Base-by-base conservation (phyloP, 2,329 filamentous ascomycete species). In the Tolypocladium inflatum region DNA sequence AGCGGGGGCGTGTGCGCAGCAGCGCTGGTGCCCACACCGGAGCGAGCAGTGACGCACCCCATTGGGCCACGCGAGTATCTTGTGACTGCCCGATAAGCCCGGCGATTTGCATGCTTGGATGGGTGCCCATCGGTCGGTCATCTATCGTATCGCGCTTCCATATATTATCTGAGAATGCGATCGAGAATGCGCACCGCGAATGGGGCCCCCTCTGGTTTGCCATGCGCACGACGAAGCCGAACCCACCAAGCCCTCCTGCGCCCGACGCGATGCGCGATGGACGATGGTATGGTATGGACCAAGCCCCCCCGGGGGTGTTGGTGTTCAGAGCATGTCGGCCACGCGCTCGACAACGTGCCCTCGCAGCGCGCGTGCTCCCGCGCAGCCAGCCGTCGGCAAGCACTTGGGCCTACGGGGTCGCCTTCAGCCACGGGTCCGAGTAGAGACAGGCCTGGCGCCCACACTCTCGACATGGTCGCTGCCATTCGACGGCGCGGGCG, bases 281-380 rank as follows among this genome's bases (percentile, higher is more conserved):
- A 13, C 11, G 11, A 45, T 26, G 21, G 21, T 26, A 43, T 23
- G 41, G 26, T 30, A 30, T 2, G 5, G 41, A 11, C 15, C 45
- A 50, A 50, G 45, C n/a, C n/a, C n/a, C n/a, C n/a, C n/a, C 26
- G 4, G 26, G 26, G 26, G 26, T 30, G 26, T 4, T 26, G 1
- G 1, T 6, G 23, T 59, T 64, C 61, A 62, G 66, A 58, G 60
- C 63, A 58, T 63, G 57, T 63, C 63, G 64, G 63, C 66, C 65
- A 66, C 54, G 61, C 53, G 53, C 55, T 59, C 52, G 55, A 60
- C 60, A 67, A 67, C 65, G 64, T 67, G 65, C 62, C 50, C 56
- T 55, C 35, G 23, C n/a, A 10, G 17, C 19, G 45, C 45, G 45
- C 42, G 42, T 23, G n/a, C 21, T 23, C n/a, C 42, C 42, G 42